Conservation (phyloP, 2,329 filamentous ascomycete genomes). For the Diatrype stigma region DNA sequence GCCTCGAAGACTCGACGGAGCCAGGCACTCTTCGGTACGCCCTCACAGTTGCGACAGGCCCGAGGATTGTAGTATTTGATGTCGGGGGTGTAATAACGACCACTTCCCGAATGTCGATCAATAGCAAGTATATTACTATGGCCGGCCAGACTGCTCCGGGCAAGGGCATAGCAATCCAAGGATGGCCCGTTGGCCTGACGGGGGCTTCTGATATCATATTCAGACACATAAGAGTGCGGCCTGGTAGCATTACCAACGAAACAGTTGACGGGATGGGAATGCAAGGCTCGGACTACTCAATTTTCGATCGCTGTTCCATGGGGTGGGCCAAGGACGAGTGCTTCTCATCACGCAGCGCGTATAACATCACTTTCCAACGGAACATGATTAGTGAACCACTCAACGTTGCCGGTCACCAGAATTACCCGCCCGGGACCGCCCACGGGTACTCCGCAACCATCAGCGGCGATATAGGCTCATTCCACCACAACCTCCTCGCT, state of each 20-base stretch:
- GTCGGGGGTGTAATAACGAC: slow-evolving; percentile 45
- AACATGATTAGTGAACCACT: slow-evolving; percentile 32
- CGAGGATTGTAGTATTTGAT: slow-evolving; percentile 43
- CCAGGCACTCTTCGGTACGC: slow-evolving; percentile 32
- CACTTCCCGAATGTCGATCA: slow-evolving; percentile 39
- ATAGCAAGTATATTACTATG: slow-evolving; percentile 39
- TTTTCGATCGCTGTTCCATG: slow-evolving; percentile 31
- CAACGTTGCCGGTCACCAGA: slow-evolving; percentile 32
- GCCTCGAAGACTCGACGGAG: slow-evolving; percentile 26
- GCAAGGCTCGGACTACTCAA: slow-evolving; percentile 29
- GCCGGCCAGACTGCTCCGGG: slow-evolving; percentile 47
- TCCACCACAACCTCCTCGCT: slow-evolving; percentile 31
- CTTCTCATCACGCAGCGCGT: slow-evolving; percentile 29
- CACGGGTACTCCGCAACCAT: slow-evolving; percentile 26
- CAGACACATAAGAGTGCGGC: not conserved
- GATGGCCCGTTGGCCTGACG: slow-evolving; percentile 26
- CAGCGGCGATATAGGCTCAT: slow-evolving; percentile 29
- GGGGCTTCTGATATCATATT: slow-evolving; percentile 25
- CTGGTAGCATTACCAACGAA: slow-evolving; percentile 17
- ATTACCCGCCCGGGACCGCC: slow-evolving; percentile 28
- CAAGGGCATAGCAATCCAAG: slow-evolving; percentile 32
- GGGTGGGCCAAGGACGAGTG: slow-evolving; percentile 31
- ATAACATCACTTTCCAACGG: slow-evolving; percentile 32
- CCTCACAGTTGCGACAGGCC: slow-evolving; percentile 33
- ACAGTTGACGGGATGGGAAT: slow-evolving; percentile 32